Conservation (phyloP, 257 asterid genomes). For the Ehretia macrophylla region DNA sequence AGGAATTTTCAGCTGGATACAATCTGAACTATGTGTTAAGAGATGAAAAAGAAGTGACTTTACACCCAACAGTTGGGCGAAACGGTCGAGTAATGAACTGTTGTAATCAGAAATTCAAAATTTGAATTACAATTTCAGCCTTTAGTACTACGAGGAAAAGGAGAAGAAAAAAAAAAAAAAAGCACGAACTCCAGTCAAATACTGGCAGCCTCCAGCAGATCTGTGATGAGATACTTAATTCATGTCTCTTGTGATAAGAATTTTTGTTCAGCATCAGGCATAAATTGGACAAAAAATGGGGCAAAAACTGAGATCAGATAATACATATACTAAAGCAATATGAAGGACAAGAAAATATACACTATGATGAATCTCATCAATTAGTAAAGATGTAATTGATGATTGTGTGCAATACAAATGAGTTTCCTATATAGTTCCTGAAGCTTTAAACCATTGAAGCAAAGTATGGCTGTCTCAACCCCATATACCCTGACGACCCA, state of each 20-base stretch:
- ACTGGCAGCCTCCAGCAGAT: neutral
- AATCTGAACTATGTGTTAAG: neutral
- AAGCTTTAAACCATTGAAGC: too few species aligned
- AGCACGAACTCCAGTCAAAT: too few species aligned
- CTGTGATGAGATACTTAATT: neutral
- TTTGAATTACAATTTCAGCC: too few species aligned
- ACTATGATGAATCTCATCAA: neutral
- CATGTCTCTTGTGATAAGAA: constrained; percentile 5
- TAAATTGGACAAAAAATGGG: constrained; percentile 11
- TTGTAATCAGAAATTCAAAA: too few species aligned
- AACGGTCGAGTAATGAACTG: too few species aligned
- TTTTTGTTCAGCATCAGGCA: constrained; percentile 6
- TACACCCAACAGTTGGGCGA: too few species aligned
- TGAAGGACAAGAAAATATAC: too few species aligned
- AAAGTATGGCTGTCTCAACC: neutral
- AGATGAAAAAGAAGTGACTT: too few species aligned
- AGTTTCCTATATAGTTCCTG: constrained; percentile 4
- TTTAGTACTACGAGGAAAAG: too few species aligned
- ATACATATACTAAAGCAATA: too few species aligned
- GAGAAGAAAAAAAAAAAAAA: too few species aligned
- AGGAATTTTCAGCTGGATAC: neutral
- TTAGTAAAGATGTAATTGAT: neutral
- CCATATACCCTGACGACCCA: neutral
- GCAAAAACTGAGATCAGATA: constrained; percentile 2
- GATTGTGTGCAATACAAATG: neutral